A percentile compares a stretch with the other conserved stretches of the same genome.
Evolutionary conservation across 176 grass and related monocot species (phyloP).

Genomic region (Oropetium thomaeum): DNA sequence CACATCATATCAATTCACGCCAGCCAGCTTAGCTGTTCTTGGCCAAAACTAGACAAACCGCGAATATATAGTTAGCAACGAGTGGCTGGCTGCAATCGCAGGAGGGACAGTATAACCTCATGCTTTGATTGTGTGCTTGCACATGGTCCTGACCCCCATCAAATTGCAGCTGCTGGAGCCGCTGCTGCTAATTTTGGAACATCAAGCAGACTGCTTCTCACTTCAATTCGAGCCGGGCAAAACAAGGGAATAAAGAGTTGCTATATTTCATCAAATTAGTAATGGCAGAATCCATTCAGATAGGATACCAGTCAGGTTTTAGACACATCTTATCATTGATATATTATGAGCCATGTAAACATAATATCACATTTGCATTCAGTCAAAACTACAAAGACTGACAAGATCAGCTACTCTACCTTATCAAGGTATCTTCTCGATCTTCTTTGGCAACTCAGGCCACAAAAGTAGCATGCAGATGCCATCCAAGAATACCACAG

Average conservation of each 20-base stretch:
- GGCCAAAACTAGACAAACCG: not conserved
- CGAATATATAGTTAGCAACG: not conserved
- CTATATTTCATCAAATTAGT: not conserved
- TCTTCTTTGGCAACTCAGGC: not conserved
- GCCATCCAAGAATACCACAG: not conserved
- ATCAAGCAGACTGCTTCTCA: not conserved
- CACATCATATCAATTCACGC: not conserved
- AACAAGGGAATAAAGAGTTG: not conserved
- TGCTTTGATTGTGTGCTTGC: not conserved
- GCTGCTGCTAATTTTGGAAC: not conserved
- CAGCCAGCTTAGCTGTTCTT: not conserved
- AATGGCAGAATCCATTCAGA: not conserved
- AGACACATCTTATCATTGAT: not conserved
- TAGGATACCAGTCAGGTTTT: not conserved
- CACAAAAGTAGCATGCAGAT: not conserved
- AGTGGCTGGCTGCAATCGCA: not conserved
- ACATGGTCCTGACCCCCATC: not conserved
- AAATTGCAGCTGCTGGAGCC: not conserved
- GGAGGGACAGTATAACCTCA: not conserved
- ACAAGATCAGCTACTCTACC: not conserved
- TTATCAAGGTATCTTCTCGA: not conserved
- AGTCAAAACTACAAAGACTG: not conserved
- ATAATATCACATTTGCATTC: not conserved
- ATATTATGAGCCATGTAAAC: not conserved
- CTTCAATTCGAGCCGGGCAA: not conserved